Evolutionary conservation across 208 protist species (phyloP), one percentile per base, ranked within the genome.

Genomic region (Crithidia thermophila): DNA sequence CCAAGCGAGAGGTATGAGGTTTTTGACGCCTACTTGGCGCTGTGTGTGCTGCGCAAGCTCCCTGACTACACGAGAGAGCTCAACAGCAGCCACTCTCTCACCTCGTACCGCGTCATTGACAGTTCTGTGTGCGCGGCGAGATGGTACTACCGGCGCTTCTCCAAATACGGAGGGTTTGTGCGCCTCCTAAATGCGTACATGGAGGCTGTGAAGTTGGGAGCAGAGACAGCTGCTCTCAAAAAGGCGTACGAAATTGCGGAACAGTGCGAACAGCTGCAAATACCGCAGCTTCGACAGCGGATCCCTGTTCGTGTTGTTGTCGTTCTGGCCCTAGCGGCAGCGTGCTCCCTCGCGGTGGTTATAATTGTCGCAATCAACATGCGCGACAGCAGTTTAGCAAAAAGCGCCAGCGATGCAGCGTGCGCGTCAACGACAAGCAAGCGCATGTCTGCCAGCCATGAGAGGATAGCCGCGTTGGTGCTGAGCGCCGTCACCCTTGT

Each of bases 71-170:
- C 45, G 13, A 40, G 28, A 39, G 45, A 34, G 9, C 20, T 69
- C 4, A 34, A 72, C n/a, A 21, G 18, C 16, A 20, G 46, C 47
- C 45, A 30, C 1, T 43, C 50, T 30, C 30, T 27, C 20, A 16
- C 49, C 11, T 33, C 51, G 14, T 59, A 62, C 10, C 61, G 49
- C 20, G 34, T 75, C 14, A 68, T 75, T 30, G 23, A 67, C 27
- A 60, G 46, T 7, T 63, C 67, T 0, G 63, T 81, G 39, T 55
- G 30, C 14, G 50, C 63, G 9, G 68, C 51, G 10, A 49, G 65
- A 11, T 79, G 68, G 67, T 77, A 79, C 31, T 80, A 73, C 27
- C 58, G 69, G 2, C 52, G 65, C 11, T 63, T 61, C 40, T 63
- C 67, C 5, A 51, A 39, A 11, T 62, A 59, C 23, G 69, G 55